These are phyloP conservation scores for Talaromyces albobiverticillius DNA, from an alignment of 2,329 filamentous ascomycete genomes.

Conservation along the genomic window DNA sequence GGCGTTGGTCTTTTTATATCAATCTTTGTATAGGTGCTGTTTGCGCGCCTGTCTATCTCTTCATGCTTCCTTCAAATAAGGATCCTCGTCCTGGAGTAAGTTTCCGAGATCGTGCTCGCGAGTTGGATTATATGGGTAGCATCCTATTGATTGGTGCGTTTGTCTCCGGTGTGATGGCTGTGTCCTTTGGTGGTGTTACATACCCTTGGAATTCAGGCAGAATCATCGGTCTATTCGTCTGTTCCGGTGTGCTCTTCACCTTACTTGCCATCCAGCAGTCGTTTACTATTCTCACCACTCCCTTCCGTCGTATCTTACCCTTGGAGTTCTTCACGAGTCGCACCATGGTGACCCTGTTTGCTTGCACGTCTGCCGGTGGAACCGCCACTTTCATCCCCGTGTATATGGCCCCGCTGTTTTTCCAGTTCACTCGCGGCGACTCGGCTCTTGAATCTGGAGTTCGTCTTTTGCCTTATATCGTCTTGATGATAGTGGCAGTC, in stretches of 20 bases:
- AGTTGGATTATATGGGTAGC: conserved; percentile 42
- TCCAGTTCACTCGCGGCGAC: conserved; percentile 50
- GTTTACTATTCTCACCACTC: conserved; percentile 41
- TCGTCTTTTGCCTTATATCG: conserved; percentile 26
- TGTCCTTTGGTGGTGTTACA: conserved; percentile 49
- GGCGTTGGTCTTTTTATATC: conserved; percentile 38
- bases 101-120: not conserved
- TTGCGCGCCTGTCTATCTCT: not conserved
- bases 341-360: conserved; percentile 40
- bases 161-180: conserved; percentile 43
- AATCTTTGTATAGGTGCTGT: not conserved
- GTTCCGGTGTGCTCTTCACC: conserved; percentile 45
- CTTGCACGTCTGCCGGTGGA: conserved; percentile 22
- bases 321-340: conserved; percentile 42
- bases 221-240: conserved; percentile 48
- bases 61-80: conserved; percentile 14
- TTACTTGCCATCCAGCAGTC: conserved; percentile 48
- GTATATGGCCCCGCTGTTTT: conserved; percentile 55
- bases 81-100: not conserved
- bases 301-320: conserved; percentile 48
- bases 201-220: conserved; percentile 47
- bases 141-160: conserved; percentile 42
- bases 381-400: conserved; percentile 34
- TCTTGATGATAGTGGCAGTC: conserved; percentile 18
- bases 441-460: conserved; percentile 26